Evolutionary conservation across 1,139 yeast genomes (phyloP).

Genomic region (Pichia sp.): DNA sequence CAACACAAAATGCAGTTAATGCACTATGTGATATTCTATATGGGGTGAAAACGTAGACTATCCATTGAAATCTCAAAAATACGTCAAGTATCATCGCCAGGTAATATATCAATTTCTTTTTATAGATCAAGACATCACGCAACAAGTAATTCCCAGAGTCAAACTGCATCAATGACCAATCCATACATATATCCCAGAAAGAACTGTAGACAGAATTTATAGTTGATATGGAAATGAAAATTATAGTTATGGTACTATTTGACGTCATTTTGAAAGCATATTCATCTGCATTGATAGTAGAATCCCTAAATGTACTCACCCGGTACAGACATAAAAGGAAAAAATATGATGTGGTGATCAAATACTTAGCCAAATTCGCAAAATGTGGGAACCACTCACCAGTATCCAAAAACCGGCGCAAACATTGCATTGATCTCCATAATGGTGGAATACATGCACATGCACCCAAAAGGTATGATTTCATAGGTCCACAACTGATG

Average conservation of each 20-base stretch:
- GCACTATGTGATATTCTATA: constrained; percentile 82
- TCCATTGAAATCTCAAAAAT: constrained; percentile 80
- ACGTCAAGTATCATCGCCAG: constrained; percentile 68
- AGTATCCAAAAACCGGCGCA: constrained; percentile 85
- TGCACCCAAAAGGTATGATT: constrained; percentile 74
- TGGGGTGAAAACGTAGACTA: constrained; percentile 70
- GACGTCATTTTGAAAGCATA: neutral
- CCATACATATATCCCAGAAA: constrained; percentile 92
- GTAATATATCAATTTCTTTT: constrained; percentile 60
- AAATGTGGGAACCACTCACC: constrained; percentile 97
- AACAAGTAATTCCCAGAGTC: constrained; percentile 52
- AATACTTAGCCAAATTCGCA: constrained; percentile 77
- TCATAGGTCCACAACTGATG: constrained; percentile 67
- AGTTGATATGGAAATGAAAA: constrained; percentile 6
- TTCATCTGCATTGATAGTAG: constrained; percentile 46
- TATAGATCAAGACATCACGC: constrained; percentile 56
- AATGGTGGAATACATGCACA: constrained; percentile 77
- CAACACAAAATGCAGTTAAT: constrained; percentile 74
- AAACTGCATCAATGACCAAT: constrained; percentile 80
- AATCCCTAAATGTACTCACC: constrained; percentile 42
- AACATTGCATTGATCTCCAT: constrained; percentile 87
- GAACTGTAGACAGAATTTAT: constrained; percentile 32
- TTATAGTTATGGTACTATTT: neutral
- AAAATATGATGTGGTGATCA: constrained; percentile 59
- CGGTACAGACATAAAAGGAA: constrained; percentile 72